Evolutionary conservation across 345 rosid genomes (phyloP), one percentile per base, ranked within the genome.

Genomic region (Euphorbia lathyris): DNA sequence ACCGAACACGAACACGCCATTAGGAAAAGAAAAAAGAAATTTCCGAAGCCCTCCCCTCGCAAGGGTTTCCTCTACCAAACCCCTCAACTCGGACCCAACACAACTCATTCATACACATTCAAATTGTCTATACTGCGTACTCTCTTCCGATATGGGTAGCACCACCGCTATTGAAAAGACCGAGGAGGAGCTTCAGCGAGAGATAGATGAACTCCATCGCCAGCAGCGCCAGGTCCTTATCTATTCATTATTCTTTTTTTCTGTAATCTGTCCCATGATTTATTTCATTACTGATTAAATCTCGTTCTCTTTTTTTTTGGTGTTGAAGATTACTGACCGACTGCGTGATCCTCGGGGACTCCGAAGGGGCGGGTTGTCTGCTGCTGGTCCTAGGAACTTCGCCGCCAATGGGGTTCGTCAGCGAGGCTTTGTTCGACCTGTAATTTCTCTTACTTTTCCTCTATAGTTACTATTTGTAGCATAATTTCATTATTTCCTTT

Each of bases 311-410:
- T 48, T 26, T 40, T 30, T 12, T 17, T 19, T n/a, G 36, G 48
- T 60, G 34, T 53, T 17, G 25, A 72, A 92, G 98, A 90, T 95
- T 72, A 87, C 94, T 6, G 96, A 92, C 86, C 84, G 96, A 77
- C 84, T 95, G 59, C 87, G 93, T 66, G 96, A 95, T 83, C 99
- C 99, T 71, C 85, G 97, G 43, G 97, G 99, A 25, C 83, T 92
- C 22, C 96, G 98, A n/a, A 78, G 97, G n/a, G 97, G 99, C 55
- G 86, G 82, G 25, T 63, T 81, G 23, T 9, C 87, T 27, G 86
- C 87, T 42, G 84, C 85, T 12, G 77, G 73, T 34, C 89, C 92
- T 74, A 86, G 97, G 12, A 85, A 81, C 69, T 82, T 75, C n/a
- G 84, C 85, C 38, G 77, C 83, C 29, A 84, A 79, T 58, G 96